Evolutionary conservation across 2,329 filamentous ascomycete species (phyloP).

Genomic region (Aspergillus sergii): DNA sequence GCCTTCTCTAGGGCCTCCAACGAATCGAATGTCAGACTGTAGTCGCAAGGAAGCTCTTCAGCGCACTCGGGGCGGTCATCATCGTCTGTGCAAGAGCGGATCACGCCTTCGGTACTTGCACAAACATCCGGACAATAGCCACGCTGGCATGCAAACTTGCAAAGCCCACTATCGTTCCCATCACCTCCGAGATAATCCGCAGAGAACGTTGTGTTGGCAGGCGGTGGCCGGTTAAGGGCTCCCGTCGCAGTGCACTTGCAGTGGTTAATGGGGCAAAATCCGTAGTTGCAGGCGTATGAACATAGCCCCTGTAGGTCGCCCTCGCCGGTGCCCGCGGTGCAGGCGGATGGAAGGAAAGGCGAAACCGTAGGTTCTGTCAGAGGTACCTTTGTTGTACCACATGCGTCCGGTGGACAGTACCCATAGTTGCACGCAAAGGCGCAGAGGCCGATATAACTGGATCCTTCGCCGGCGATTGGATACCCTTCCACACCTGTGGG

Average conservation of each 20-base stretch:
- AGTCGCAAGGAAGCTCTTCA: neutral
- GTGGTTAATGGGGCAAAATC: neutral
- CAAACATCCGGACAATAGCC: conserved; percentile 1
- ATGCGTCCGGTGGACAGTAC: conserved; percentile 12
- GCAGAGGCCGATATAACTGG: conserved; percentile 19
- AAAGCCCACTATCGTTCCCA: conserved; percentile 1
- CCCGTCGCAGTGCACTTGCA: neutral
- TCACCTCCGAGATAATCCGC: neutral
- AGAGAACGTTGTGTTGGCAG: neutral
- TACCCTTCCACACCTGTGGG: conserved; percentile 10
- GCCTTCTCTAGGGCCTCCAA: neutral
- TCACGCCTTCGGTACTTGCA: neutral
- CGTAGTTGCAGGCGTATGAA: conserved; percentile 1
- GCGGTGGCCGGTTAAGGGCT: neutral
- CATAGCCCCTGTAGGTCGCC: conserved; percentile 1
- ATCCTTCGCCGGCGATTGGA: conserved; percentile 12
- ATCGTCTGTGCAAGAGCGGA: neutral
- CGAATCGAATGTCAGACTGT: neutral
- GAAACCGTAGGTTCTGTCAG: conserved; percentile 14
- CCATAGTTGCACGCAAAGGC: conserved; percentile 16
- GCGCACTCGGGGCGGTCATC: neutral
- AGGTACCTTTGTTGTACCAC: conserved; percentile 11
- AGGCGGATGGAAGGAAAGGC: conserved; percentile 10
- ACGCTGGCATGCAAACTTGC: conserved; percentile 4
- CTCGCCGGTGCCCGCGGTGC: neutral